A percentile compares a stretch with the other conserved stretches of the same genome.
Conservation (phyloP, 2,329 filamentous ascomycete species). For the Fusarium veterinarium region DNA sequence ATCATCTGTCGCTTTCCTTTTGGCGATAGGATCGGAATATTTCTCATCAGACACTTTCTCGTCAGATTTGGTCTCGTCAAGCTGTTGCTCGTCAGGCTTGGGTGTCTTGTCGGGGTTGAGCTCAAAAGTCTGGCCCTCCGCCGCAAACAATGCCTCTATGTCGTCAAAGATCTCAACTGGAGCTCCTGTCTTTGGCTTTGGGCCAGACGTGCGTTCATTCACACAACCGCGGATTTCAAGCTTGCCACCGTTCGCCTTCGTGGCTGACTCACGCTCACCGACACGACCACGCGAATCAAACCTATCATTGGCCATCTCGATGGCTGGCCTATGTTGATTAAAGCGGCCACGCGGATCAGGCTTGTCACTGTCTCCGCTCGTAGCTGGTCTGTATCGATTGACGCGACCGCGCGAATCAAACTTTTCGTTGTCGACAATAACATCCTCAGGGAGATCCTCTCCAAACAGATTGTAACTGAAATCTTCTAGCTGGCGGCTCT, state of each 20-base stretch:
- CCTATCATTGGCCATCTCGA: not conserved
- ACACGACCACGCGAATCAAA: not conserved
- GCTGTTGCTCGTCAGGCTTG: not conserved
- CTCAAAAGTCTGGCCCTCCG: not conserved
- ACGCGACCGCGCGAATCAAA: constrained; percentile 22
- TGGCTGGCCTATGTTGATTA: not conserved
- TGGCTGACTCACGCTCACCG: not conserved
- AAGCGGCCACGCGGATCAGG: not conserved
- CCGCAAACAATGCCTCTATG: constrained; percentile 7
- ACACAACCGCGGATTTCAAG: not conserved
- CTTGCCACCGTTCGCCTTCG: not conserved
- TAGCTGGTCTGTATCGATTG: constrained; percentile 5
- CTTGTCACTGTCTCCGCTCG: not conserved
- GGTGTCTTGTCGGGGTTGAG: not conserved
- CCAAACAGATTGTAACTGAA: constrained; percentile 45
- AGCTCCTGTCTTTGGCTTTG: not conserved
- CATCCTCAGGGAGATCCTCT: constrained; percentile 38
- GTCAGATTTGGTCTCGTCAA: not conserved
- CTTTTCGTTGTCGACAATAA: constrained; percentile 34
- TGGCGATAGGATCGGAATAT: not conserved
- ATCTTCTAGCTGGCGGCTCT: constrained; percentile 43
- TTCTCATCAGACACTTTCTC: not conserved
- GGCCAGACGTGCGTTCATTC: not conserved
- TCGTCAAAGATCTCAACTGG: not conserved
- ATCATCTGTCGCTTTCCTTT: not conserved